These are phyloP conservation scores for Peronospora belbahrii DNA, from an alignment of 352 stramenopile species.

Conservation along the genomic window DNA sequence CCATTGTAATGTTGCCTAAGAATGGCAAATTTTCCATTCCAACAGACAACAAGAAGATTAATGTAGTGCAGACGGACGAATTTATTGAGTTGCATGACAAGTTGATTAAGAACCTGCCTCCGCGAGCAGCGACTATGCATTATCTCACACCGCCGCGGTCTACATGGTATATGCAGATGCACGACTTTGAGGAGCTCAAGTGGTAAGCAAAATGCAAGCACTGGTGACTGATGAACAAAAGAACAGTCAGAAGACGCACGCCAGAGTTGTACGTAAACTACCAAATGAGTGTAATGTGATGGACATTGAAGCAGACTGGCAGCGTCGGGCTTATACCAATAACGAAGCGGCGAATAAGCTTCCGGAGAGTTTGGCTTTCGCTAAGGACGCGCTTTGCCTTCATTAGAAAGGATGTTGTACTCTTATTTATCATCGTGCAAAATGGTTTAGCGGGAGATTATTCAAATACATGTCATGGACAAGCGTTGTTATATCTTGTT, in stretches of 20 bases:
- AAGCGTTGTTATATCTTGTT: neutral
- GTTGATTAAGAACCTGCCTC: slow-evolving; percentile 39
- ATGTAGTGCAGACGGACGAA: slow-evolving; percentile 58
- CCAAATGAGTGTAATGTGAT: slow-evolving; percentile 2
- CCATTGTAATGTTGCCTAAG: slow-evolving; percentile 66
- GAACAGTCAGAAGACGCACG: slow-evolving; percentile 1
- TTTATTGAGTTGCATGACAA: slow-evolving; percentile 56
- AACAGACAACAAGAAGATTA: slow-evolving; percentile 72
- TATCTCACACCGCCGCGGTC: slow-evolving; percentile 68
- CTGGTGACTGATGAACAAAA: neutral
- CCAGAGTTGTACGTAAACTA: slow-evolving; percentile 4
- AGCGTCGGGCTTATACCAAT: slow-evolving; percentile 1
- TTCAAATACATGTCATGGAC: slow-evolving; percentile 2
- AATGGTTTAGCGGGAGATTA: neutral
- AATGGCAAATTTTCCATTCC: slow-evolving; percentile 54
- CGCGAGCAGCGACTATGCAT: slow-evolving; percentile 18
- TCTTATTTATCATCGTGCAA: slow-evolving; percentile 32
- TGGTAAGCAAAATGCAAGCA: slow-evolving; percentile 21
- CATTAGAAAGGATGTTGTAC: slow-evolving; percentile 28
- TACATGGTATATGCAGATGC: slow-evolving; percentile 82
- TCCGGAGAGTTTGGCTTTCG: neutral
- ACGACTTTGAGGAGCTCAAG: slow-evolving; percentile 55
- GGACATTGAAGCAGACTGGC: neutral
- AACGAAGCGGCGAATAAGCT: slow-evolving; percentile 17
- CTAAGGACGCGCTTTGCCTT: slow-evolving; percentile 9